Base-by-base conservation (phyloP, 805 yeast species). In the Candida methanosorbosa region DNA sequence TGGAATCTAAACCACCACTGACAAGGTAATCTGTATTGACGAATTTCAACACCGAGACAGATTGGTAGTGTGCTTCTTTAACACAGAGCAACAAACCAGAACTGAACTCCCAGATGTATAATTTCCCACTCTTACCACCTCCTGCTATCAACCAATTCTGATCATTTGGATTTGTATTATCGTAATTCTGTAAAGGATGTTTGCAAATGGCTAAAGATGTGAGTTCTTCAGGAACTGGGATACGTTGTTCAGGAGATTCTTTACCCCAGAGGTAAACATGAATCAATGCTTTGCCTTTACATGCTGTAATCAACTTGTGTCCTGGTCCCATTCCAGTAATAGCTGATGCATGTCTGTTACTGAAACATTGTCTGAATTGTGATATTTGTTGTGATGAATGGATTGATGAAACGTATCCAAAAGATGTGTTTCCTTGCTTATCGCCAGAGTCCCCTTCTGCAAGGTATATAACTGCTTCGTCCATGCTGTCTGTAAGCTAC, bases 11-110 rank as follows among this genome's bases (percentile, higher is more conserved):
- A 44, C 94, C 85, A n/a, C 81, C 84, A 4, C 88, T 72, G 6
- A 82, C 68, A 29, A 90, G 51, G 37, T 72, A 78, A 17, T 77
- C 70, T 2, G 80, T 81, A 49, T 86, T 82, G 11, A 59, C 61
- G 46, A 82, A 75, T 42, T 65, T 67, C 24, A 90, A 53, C 22
- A 65, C 67, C 0, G 79, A 68, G 7, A 86, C 70, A 6, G 69
- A 64, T 57, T 90, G 97, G 55, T 85, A 90, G 59, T 90, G 97
- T 1, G 85, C 79, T 33, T 83, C 88, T 49, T 75, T 76, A 4
- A 76, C 94, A 31, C 72, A 64, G 18, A 88, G 49, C 31, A 92
- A 64, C 18, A 73, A 58, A 0, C 97, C 97, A 2, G 92, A 80
- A 9, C 68, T 56, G 34, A 88, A 51, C 46, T 86, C 95, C 97